Evolutionary conservation across 805 yeast genomes (phyloP).

Genomic region (Starmerella potacharoeniae): DNA sequence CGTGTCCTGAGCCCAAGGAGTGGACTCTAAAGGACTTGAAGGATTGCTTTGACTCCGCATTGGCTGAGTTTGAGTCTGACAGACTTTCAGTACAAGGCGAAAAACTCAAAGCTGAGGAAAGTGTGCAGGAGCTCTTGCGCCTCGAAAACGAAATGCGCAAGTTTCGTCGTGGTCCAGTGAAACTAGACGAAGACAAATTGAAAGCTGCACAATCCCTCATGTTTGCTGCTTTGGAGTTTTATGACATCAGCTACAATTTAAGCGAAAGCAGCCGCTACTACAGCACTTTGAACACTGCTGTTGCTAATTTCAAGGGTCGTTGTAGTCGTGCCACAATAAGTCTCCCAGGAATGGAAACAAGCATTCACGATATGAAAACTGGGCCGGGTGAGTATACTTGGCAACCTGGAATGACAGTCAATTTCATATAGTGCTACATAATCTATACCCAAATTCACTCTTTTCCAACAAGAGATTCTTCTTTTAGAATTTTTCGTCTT

Average conservation of each 20-base stretch:
- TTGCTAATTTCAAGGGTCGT: not conserved
- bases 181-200: not conserved
- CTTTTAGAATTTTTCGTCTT: not conserved
- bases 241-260: not conserved
- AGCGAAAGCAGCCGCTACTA: not conserved
- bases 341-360: not conserved
- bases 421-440: not conserved
- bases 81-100: not conserved
- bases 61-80: not conserved
- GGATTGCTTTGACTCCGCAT: not conserved
- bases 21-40: conserved; percentile 1
- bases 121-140: not conserved
- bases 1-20: not conserved
- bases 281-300: not conserved
- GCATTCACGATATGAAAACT: not conserved
- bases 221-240: not conserved
- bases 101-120: not conserved
- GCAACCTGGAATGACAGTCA: conserved; percentile 5
- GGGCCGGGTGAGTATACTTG: not conserved
- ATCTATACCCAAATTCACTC: not conserved
- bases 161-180: not conserved
- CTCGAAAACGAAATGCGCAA: not conserved
- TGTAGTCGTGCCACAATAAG: not conserved
- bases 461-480: not conserved
- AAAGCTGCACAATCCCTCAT: not conserved